These are phyloP conservation scores for Phialocephala subalpina DNA, from an alignment of 2,329 filamentous ascomycete species.

Conservation along the genomic window DNA sequence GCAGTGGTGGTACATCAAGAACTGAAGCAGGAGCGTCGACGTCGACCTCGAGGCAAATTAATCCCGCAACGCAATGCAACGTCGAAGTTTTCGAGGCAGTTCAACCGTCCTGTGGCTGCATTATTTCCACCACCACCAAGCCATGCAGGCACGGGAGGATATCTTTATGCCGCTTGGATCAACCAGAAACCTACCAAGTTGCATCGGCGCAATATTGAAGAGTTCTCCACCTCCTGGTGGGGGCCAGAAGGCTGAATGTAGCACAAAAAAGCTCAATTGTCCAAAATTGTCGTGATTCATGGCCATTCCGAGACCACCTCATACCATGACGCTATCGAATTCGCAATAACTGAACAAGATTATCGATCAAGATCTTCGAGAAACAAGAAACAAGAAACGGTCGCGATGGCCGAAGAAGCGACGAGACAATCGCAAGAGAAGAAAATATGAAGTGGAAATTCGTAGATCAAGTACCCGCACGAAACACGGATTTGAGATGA, in stretches of 20 bases:
- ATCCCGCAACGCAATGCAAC: not conserved
- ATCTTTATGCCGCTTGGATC: too few relatives aligned
- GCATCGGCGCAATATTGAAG: too few relatives aligned
- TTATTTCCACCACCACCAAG: constrained; percentile 1
- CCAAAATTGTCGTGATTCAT: too few relatives aligned
- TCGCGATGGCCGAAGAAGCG: not conserved
- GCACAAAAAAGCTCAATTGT: too few relatives aligned
- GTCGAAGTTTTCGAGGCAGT: not conserved
- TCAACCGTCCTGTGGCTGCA: not conserved
- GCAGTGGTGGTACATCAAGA: too few relatives aligned
- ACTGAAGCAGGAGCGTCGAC: too few relatives aligned
- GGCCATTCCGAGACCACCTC: not conserved
- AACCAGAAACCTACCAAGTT: too few relatives aligned
- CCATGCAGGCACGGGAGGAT: not conserved
- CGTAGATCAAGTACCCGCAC: not conserved
- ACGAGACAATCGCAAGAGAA: not conserved
- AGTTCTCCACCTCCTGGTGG: too few relatives aligned
- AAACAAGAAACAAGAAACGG: not conserved
- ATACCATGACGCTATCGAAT: not conserved
- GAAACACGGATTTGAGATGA: not conserved
- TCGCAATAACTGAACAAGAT: too few relatives aligned
- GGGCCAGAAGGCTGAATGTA: too few relatives aligned
- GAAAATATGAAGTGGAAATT: too few relatives aligned
- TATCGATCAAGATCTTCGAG: not conserved
- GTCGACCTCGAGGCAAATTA: not conserved